Evolutionary conservation across 148 eudicot species (phyloP).

Genomic region (Rhododendron vialii): DNA sequence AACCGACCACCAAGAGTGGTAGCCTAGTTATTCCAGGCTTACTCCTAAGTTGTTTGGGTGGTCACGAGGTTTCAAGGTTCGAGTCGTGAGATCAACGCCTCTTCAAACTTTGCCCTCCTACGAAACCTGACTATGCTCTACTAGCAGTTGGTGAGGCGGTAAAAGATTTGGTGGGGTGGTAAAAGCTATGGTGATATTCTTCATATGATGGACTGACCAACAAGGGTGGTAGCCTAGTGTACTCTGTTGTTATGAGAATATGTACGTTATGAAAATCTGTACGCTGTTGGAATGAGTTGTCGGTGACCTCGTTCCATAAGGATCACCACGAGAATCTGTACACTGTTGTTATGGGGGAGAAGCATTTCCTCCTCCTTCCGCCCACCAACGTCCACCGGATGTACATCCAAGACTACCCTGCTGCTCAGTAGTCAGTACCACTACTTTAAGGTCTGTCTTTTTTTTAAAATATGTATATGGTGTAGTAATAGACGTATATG

Average conservation of each 20-base stretch:
- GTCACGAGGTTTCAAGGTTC: conserved; percentile 6
- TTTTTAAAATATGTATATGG: too few species aligned
- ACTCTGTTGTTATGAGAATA: not conserved
- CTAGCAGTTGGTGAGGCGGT: too few species aligned
- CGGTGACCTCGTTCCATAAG: conserved; percentile 88
- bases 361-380: conserved; percentile 83
- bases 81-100: not conserved
- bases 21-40: too few species aligned
- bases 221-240: too few species aligned
- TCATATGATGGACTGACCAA: too few species aligned
- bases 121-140: too few species aligned
- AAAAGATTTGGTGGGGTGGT: conserved; percentile 47
- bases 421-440: conserved; percentile 65
- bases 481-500: too few species aligned
- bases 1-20: too few species aligned
- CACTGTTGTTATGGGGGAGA: conserved; percentile 83
- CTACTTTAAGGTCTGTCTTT: conserved; percentile 45
- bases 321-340: conserved; percentile 96
- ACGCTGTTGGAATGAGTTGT: conserved; percentile 63
- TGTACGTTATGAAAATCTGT: conserved; percentile 66
- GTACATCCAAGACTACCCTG: conserved; percentile 69
- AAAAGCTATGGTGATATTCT: conserved; percentile 48
- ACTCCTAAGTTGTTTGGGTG: too few species aligned
- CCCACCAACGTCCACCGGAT: conserved; percentile 92
- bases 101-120: too few species aligned